Conservation (phyloP, 257 asterid species). For the Ilex asprella region DNA sequence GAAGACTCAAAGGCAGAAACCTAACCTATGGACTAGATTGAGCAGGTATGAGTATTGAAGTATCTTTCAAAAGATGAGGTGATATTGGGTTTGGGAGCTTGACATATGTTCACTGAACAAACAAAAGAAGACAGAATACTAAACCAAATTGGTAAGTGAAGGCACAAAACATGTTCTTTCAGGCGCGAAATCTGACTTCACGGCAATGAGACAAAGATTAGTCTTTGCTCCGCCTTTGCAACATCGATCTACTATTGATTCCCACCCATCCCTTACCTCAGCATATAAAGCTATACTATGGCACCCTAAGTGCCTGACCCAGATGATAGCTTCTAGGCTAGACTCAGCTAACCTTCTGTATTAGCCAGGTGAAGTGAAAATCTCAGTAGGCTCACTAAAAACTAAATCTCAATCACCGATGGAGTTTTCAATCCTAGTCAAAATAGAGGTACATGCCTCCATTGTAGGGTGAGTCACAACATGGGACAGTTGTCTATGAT, state of each 20-base stretch:
- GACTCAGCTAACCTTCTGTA: not conserved
- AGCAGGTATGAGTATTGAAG: no score
- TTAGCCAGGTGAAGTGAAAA: not conserved
- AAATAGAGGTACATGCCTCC: not conserved
- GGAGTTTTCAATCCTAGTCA: not conserved
- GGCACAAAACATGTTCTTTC: no score
- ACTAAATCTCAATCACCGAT: no score
- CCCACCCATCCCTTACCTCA: no score
- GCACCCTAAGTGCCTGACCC: not conserved
- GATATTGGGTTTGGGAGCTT: no score
- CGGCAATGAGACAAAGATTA: not conserved
- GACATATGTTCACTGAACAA: no score
- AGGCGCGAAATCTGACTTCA: not conserved
- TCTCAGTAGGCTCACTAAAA: not conserved
- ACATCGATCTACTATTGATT: not conserved
- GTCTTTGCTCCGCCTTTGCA: not conserved
- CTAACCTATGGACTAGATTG: no score
- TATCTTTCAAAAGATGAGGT: no score
- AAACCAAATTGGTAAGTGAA: no score
- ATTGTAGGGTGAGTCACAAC: not conserved
- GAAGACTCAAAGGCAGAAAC: no score
- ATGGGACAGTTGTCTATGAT: not conserved
- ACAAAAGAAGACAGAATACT: no score
- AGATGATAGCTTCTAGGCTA: not conserved
- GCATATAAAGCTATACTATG: no score